Evolutionary conservation across 164 flowering plant species (phyloP).

Genomic region (Nymphaea colorata): DNA sequence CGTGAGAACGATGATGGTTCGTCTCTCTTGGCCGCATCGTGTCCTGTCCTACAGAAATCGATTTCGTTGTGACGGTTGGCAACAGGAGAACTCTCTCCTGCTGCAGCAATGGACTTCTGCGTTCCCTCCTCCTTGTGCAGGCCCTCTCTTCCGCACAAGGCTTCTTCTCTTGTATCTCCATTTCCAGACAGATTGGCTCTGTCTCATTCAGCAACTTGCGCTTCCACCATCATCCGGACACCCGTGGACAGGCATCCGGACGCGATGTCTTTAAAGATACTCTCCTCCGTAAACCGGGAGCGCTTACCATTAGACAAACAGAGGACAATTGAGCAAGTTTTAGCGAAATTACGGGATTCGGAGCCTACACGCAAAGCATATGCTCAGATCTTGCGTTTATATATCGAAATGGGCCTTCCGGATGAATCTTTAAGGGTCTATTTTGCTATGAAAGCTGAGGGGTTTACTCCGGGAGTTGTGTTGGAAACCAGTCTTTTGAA

Average conservation of each 20-base stretch:
- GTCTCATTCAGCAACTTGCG: too few relatives aligned
- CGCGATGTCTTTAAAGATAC: too few relatives aligned
- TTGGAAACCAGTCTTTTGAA: conserved; percentile 6
- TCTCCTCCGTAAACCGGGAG: too few relatives aligned
- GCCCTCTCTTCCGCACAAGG: neutral
- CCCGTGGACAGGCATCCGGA: too few relatives aligned
- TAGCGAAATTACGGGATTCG: neutral
- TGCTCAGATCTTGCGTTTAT: neutral
- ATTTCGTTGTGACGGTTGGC: neutral
- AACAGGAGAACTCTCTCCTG: neutral
- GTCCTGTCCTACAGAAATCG: neutral
- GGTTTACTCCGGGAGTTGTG: conserved; percentile 5
- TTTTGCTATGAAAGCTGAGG: conserved; percentile 5
- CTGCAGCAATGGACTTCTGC: neutral
- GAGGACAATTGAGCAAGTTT: too few relatives aligned
- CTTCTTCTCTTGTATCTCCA: neutral
- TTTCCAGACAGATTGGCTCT: too few relatives aligned
- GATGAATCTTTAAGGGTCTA: conserved; percentile 5
- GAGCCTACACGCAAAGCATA: neutral
- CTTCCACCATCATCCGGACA: too few relatives aligned
- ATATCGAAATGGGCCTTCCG: neutral
- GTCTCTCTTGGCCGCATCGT: too few relatives aligned
- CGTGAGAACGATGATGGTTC: too few relatives aligned
- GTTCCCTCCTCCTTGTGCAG: neutral
- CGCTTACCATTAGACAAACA: too few relatives aligned